Evolutionary conservation across 257 asterid genomes (phyloP).

Genomic region (Nicotiana attenuata): DNA sequence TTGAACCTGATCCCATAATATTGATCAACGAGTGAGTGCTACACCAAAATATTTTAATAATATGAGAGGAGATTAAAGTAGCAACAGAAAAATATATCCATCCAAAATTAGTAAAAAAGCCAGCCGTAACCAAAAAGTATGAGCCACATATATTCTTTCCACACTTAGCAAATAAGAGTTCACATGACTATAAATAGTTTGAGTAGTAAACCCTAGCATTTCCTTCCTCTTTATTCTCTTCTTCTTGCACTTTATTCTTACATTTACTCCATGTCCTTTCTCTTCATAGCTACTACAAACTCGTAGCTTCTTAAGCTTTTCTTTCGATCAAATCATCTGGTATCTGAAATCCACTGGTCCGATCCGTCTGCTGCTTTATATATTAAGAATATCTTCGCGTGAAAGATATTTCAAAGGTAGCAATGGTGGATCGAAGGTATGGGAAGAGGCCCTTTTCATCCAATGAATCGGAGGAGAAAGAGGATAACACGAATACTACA

Average conservation of each 20-base stretch:
- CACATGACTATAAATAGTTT: background rate
- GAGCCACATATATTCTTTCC: conserved; percentile 6
- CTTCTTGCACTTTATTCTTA: background rate
- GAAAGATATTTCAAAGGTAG: background rate
- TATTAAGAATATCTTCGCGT: no score
- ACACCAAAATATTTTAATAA: background rate
- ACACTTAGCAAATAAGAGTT: background rate
- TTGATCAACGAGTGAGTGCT: background rate
- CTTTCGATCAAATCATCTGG: background rate
- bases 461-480: conserved; percentile 24
- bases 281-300: background rate
- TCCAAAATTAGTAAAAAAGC: background rate
- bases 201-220: background rate
- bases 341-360: background rate
- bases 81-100: background rate
- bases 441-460: conserved; percentile 35
- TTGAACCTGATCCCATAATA: background rate
- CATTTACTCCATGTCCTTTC: background rate
- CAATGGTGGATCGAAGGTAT: background rate
- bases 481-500: background rate
- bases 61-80: background rate
- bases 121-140: background rate
- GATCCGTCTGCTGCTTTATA: background rate
- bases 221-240: background rate
- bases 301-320: background rate